Base-by-base conservation (phyloP, 179 eudicot species). In the Drosera spatulata region DNA sequence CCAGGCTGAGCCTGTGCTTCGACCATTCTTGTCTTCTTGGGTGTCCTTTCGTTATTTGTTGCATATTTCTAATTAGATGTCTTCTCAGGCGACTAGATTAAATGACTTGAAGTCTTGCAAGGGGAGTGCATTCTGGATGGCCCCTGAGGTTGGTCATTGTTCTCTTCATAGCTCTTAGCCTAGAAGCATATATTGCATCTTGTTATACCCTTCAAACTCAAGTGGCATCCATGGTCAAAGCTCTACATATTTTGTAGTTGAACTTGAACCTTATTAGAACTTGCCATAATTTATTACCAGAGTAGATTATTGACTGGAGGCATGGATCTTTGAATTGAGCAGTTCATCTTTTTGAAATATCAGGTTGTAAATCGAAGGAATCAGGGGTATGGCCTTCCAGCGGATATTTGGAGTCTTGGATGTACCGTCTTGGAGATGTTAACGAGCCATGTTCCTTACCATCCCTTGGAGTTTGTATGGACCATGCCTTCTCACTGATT, bases 351-450 rank as follows among this genome's bases (percentile, higher is more conserved):
- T 12, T 33, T 37, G 41, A 41, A 43, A 53, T 74, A n/a, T 44
- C 78, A 89, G 97, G 95, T 89, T 66, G 77, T 87, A 59, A 66
- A 69, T 60, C 45, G 22, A 60, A 70, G 71, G 69, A 79, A 66
- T 71, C 66, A 69, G 39, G 86, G 90, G 9, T 88, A 88, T 77
- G 98, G 98, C 43, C 82, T 73, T 69, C 77, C 91, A 56, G 96
- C 96, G 65, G 98, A 91, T 79, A 91, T 91, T 46, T 91, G 98
- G 98, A 91, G 98, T 71, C 96, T 91, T 66, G 98, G 98, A 42
- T 91, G 98, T 69, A 88, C 95, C 3, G 96, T 91, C 40, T 66
- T 91, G 65, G 98, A 91, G 86, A 91, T 91, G 96, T 70, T 88
- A 66, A 88, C 95, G 4, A 49, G 87, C 54, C 74, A 79, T 47